Conservation (phyloP, 2,329 filamentous ascomycete genomes). For the Colletotrichum shisoi region DNA sequence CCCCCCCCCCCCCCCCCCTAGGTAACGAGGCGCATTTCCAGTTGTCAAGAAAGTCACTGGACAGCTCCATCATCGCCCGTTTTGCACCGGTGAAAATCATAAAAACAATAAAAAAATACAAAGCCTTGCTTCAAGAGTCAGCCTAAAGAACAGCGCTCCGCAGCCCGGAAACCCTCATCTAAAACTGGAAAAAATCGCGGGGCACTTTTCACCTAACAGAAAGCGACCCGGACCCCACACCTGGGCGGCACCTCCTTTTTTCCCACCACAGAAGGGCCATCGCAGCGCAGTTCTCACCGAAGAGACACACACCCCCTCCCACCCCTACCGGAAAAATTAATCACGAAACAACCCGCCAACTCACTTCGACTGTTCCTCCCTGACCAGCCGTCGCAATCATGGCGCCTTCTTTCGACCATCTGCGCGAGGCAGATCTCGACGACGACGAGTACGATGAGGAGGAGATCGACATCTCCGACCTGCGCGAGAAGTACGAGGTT, state of each 20-base stretch:
- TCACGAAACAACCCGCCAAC: slow-evolving; percentile 19
- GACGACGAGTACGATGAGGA: slow-evolving; percentile 88
- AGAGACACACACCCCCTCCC: slow-evolving; percentile 29
- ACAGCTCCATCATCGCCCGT: neutral
- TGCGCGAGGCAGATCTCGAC: slow-evolving; percentile 88
- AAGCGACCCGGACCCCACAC: slow-evolving; percentile 32
- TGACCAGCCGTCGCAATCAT: slow-evolving; percentile 65
- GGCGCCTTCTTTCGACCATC: slow-evolving; percentile 91
- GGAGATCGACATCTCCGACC: slow-evolving; percentile 93
- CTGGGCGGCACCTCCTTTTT: slow-evolving; percentile 38
- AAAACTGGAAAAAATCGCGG: slow-evolving; percentile 37
- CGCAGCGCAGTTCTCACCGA: slow-evolving; percentile 36
- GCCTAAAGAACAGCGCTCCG: slow-evolving; percentile 24
- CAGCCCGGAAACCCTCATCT: slow-evolving; percentile 31
- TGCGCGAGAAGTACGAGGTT: slow-evolving; percentile 93
- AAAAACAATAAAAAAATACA: no score
- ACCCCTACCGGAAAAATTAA: slow-evolving; percentile 3
- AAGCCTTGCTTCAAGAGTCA: slow-evolving; percentile 16
- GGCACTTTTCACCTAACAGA: slow-evolving; percentile 36
- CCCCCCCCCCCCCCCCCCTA: neutral
- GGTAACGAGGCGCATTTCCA: slow-evolving; percentile 17
- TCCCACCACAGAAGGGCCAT: slow-evolving; percentile 37
- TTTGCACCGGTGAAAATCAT: neutral
- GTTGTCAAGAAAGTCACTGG: neutral
- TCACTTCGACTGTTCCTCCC: slow-evolving; percentile 22